phyloP scores from a whole-genome alignment of 2,329 filamentous ascomycete species.

The Periconia sp. region DNA sequence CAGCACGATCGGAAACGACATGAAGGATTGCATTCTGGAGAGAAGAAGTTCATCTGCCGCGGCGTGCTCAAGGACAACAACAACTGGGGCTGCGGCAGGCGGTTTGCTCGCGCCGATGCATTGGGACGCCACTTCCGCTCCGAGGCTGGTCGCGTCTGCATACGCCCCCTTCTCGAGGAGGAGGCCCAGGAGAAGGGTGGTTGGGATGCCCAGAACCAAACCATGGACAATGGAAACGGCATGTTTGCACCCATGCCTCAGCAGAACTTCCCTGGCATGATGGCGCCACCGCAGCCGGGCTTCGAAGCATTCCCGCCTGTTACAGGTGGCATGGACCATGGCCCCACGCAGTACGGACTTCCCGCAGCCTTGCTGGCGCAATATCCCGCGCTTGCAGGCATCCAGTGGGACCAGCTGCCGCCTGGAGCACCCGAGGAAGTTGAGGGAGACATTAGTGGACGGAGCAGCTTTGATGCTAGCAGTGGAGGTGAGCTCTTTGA shows the following conservation, averaged over 20 bases:
- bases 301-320: slow-evolving; percentile 38
- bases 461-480: slow-evolving; percentile 78
- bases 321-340: slow-evolving; percentile 36
- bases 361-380: slow-evolving; percentile 88
- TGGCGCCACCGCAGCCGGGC: slow-evolving; percentile 37
- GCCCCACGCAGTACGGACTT: slow-evolving; percentile 59
- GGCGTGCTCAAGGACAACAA: slow-evolving; percentile 83
- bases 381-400: slow-evolving; percentile 88
- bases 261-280: slow-evolving; percentile 40
- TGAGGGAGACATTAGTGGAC: slow-evolving; percentile 70
- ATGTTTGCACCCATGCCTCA: slow-evolving; percentile 39
- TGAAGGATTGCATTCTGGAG: slow-evolving; percentile 92
- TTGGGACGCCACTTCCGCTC: slow-evolving; percentile 93
- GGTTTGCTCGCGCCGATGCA: slow-evolving; percentile 94
- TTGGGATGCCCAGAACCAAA: slow-evolving; percentile 62
- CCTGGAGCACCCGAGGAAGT: slow-evolving; percentile 64
- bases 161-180: slow-evolving; percentile 95
- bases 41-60: slow-evolving; percentile 98
- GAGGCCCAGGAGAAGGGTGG: slow-evolving; percentile 81
- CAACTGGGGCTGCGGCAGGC: slow-evolving; percentile 89
- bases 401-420: slow-evolving; percentile 83
- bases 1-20: slow-evolving; percentile 98
- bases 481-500: slow-evolving; percentile 72
- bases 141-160: slow-evolving; percentile 93
- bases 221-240: slow-evolving; percentile 60